Base-by-base conservation (phyloP, 192 early-diverging fungal species). In the Chytriomyces hyalinus region DNA sequence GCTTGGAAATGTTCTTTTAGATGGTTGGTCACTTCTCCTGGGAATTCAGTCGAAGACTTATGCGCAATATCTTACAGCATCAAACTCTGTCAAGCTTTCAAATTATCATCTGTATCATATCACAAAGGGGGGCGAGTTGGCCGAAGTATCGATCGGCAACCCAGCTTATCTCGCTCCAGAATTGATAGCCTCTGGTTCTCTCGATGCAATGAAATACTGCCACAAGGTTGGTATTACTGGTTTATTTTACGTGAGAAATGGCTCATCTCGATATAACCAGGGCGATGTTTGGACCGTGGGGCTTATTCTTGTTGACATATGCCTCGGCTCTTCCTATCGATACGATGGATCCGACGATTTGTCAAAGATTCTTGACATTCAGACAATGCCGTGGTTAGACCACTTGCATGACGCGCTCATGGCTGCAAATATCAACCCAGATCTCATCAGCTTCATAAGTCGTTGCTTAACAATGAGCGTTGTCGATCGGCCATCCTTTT, bases 31-130 rank as follows among this genome's bases (percentile, higher is more conserved):
- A 5, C 5, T 26, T 22, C 22, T 11, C 62, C 6, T 64, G 11
- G 22, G 11, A 28, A 11, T 64, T 26, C 11, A 36, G 11, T 64
- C 24, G 11, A 20, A 15, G 4, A 64, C 3, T 24, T 36, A 36
- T 36, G 2, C 24, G 22, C 62, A 8, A 64, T 13, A 5, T 47
- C 3, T 11, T 15, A 6, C 24, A 68, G 67, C 36, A 15, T 9
- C 15, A 9, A 24, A 71, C 9, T 9, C 48, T 57, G 57, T 65
- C 73, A 61, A 65, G 61, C 61, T 74, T 9, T 61, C 73, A 48
- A 74, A 74, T 36, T 74, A 65, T 22, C 61, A 65, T 28, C 28
- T 74, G 62, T 65, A 64, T 74, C 46, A 74, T 28, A 74, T 74
- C 15, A 74, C 73, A 20, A 24, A 74, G 15, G 59, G 62, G 9